These are phyloP conservation scores for Pulveroboletus sp. DNA, from an alignment of 768 basidiomycete species.

Conservation along the genomic window DNA sequence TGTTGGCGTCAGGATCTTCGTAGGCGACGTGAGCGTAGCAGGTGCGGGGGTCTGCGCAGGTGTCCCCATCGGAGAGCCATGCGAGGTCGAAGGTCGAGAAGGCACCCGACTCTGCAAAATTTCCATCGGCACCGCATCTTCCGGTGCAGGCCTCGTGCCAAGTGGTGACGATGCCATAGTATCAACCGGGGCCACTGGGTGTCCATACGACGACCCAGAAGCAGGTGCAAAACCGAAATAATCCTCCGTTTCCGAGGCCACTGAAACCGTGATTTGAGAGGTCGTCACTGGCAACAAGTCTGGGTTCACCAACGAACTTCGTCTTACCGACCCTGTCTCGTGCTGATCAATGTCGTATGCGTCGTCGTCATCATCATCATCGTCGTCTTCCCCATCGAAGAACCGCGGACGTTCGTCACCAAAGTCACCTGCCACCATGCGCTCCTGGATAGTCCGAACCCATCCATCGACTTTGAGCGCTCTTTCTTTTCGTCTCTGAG, in stretches of 20 bases:
- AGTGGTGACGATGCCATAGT: background rate
- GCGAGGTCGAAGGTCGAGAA: constrained; percentile 32
- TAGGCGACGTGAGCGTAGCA: constrained; percentile 24
- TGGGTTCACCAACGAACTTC: background rate
- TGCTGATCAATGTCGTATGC: constrained; percentile 29
- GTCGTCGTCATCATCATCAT: constrained; percentile 29
- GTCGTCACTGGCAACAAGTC: constrained; percentile 15
- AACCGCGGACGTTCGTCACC: constrained; percentile 56
- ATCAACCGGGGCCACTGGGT: constrained; percentile 16
- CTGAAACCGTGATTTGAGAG: constrained; percentile 20
- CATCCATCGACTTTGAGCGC: constrained; percentile 76
- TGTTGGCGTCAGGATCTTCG: constrained; percentile 32
- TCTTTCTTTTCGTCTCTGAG: constrained; percentile 62
- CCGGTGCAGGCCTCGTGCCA: constrained; percentile 44
- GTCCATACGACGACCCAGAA: constrained; percentile 13
- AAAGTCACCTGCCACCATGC: constrained; percentile 62
- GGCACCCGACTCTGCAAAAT: constrained; percentile 58
- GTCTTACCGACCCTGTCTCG: constrained; percentile 26
- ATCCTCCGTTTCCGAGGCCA: constrained; percentile 19
- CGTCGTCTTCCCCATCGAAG: constrained; percentile 42
- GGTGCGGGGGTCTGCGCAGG: constrained; percentile 9
- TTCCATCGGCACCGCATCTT: constrained; percentile 63
- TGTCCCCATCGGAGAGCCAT: constrained; percentile 23
- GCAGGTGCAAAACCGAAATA: constrained; percentile 18
- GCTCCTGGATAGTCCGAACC: constrained; percentile 67